Conservation (phyloP, 805 yeast species). For the Starmerella sp. region DNA sequence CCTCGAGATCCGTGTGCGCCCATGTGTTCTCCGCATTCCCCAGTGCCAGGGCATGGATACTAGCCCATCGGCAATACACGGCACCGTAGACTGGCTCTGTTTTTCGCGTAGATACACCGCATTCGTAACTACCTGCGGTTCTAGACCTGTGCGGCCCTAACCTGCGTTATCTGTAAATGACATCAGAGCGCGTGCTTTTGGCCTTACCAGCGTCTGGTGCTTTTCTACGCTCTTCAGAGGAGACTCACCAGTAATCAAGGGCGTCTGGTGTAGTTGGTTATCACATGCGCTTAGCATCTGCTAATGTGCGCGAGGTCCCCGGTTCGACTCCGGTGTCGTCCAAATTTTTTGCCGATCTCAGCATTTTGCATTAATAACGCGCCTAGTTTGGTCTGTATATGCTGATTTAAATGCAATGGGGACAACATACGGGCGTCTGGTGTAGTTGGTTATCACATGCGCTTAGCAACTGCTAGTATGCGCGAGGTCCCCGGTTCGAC, state of each 20-base stretch:
- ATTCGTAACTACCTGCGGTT: no score
- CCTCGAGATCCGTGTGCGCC: no score
- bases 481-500: constrained; percentile 5
- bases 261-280: constrained; percentile 23
- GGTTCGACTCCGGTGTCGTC: constrained; percentile 24
- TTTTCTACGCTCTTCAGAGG: no score
- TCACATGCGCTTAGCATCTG: constrained; percentile 23
- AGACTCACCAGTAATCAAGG: not conserved
- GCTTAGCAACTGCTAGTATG: constrained; percentile 1
- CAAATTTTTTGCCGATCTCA: constrained; percentile 10
- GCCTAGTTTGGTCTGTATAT: not conserved
- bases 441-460: constrained; percentile 4
- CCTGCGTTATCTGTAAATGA: no score
- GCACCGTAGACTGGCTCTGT: no score
- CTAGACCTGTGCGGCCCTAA: no score
- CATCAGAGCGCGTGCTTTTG: no score
- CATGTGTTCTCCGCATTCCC: no score
- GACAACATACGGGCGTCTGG: not conserved
- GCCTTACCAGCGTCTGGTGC: no score
- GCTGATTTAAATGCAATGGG: not conserved
- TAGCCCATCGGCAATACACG: no score
- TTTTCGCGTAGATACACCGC: no score
- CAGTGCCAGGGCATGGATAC: no score
- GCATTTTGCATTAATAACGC: not conserved
- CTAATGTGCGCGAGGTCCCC: constrained; percentile 21